Percentiles rank a stretch among this genome's conserved stretches.
These are phyloP conservation scores for Straminergon stramineum DNA, from an alignment of 225 moss, liverwort and hornwort species.

Conservation along the genomic window DNA sequence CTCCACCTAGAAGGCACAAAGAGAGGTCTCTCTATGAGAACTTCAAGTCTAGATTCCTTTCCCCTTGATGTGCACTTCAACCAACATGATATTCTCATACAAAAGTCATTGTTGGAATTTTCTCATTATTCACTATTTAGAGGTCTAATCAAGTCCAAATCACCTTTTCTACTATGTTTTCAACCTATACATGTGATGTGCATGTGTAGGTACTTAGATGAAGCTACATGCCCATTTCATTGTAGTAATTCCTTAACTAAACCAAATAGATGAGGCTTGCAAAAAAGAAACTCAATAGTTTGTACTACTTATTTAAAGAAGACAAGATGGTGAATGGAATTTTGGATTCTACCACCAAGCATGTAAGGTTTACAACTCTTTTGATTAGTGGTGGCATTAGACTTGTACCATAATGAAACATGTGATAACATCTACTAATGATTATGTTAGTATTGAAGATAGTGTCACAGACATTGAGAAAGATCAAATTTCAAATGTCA, in stretches of 20 bases:
- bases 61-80: not conserved
- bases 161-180: not conserved
- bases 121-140: not conserved
- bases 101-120: not conserved
- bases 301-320: not conserved
- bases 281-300: not conserved
- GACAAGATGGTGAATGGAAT: not conserved
- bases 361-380: not conserved
- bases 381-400: not conserved
- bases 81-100: too few species aligned
- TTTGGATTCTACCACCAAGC: fast-evolving
- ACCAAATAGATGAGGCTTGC: fast-evolving
- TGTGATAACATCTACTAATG: not conserved
- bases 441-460: not conserved
- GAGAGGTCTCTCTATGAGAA: not conserved
- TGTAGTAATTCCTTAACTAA: not conserved
- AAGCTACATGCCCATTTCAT: not conserved
- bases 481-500: not conserved
- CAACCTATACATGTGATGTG: not conserved
- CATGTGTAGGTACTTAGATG: not conserved
- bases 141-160: not conserved
- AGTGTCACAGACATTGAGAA: not conserved
- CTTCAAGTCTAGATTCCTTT: not conserved
- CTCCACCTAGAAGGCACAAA: fast-evolving
- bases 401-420: fast-evolving